Base-by-base conservation (phyloP, 2,329 filamentous ascomycete genomes). In the Ceratocystis colombiana region DNA sequence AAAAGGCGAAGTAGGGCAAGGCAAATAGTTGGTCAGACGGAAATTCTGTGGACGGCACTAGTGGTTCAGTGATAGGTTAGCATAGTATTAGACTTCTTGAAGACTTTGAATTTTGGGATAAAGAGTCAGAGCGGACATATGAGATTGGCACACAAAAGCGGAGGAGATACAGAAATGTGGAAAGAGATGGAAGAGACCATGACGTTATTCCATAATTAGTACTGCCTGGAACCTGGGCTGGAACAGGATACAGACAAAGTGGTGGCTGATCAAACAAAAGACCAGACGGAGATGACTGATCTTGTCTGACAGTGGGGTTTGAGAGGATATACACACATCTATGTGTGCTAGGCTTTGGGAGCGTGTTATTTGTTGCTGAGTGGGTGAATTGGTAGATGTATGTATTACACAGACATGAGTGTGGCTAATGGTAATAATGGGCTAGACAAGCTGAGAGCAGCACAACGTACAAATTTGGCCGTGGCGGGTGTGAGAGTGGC, bases 201-300 rank as follows among this genome's bases (percentile, higher is more conserved):
- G 53, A 33, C 53, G 53, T 57, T 57, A 57, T 57, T 57, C 53
- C 53, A 57, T n/a, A 57, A 57, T 57, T 30, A 57, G 53, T 17
- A 30, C 53, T 57, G 25, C 28, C 53, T 57, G 25, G n/a, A 57
- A 30, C 53, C 53, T 15, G 53, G 28, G 53, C 25, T 57, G 53
- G 25, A 57, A 57, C 53, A 33, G 53, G 28, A 57, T 15, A 5
- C 22, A 57, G 15, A 57, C 53, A 57, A 33, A 30, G 53, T 30
- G 53, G 53, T 57, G 53, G 53, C 53, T 30, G 53, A 57, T 57
- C 53, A 57, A 57, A 57, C 53, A 57, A 28, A 28, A 33, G 63
- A 64, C 62, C 48, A 30, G 25, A 45, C 45, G 46, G 33, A 25
- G 30, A 62, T 62, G 41, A 44, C 33, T 62, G 22, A 37, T 45